Percentiles rank a stretch among this genome's conserved stretches.
Evolutionary conservation across 805 yeast species (phyloP).

Genomic region (Yarrowia sp.): DNA sequence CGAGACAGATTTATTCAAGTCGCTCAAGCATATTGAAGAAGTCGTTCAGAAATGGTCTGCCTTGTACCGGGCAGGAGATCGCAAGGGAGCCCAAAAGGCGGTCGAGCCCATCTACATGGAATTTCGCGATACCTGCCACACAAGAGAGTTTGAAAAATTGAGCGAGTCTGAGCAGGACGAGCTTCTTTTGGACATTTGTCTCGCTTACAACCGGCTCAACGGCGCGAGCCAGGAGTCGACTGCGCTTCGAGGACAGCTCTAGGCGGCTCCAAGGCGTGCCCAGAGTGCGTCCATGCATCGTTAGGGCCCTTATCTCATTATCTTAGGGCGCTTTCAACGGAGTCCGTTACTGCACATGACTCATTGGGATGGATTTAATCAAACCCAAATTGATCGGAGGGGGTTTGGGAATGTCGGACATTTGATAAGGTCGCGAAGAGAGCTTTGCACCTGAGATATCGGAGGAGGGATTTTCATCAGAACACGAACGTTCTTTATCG

Average conservation of each 20-base stretch:
- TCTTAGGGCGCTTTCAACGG: background rate
- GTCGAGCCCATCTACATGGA: conserved; percentile 32
- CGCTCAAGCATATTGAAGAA: conserved; percentile 17
- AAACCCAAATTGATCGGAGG: background rate
- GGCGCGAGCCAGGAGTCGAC: conserved; percentile 9
- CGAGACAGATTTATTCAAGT: conserved; percentile 27
- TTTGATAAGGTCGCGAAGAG: background rate
- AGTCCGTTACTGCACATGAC: conserved; percentile 4
- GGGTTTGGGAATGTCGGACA: background rate
- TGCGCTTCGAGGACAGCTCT: conserved; percentile 22
- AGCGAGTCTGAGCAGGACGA: conserved; percentile 18
- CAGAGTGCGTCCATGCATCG: background rate
- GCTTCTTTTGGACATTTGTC: conserved; percentile 23
- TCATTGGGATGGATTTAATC: conserved; percentile 1
- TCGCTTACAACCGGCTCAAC: conserved; percentile 26
- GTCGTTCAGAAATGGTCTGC: conserved; percentile 12
- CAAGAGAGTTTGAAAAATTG: conserved; percentile 29
- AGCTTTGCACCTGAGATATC: no score
- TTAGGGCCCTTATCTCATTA: background rate
- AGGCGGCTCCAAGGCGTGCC: no score
- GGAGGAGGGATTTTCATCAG: background rate
- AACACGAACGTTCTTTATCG: background rate
- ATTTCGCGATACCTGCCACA: conserved; percentile 36
- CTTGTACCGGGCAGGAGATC: conserved; percentile 4
- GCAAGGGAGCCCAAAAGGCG: conserved; percentile 14